Base-by-base conservation (phyloP, 805 yeast species). In the Metschnikowia orientalis region DNA sequence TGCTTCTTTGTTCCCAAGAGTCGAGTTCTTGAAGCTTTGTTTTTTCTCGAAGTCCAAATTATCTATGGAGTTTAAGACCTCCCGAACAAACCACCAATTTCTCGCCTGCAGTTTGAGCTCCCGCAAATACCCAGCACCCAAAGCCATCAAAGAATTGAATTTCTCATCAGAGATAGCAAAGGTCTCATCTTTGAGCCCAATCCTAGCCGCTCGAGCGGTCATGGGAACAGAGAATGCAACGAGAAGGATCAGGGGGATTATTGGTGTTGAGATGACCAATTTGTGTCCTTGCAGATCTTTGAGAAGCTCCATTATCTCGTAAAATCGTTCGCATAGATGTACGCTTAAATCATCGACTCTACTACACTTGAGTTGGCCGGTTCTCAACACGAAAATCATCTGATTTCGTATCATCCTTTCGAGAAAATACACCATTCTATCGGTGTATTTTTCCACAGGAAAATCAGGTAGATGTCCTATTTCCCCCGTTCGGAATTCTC, bases 51-150 rank as follows among this genome's bases (percentile, higher is more conserved):
- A 23, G 20, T 26, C 36, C 4, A 35, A 34, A 16, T 30, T 31
- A 18, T 25, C 29, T 9, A 45, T 34, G 2, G 39, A 36, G 10
- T 22, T 26, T 9, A 45, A 22, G 3, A 44, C 43, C 33, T 45
- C 44, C 6, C 33, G 27, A 5, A 45, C 41, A 24, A 45, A 44
- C 50, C 50, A 44, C 48, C 48, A 45, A 8, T 37, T 37, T 11
- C 30, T 29, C 6, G 42, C 31, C n/a, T 35, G 34, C n/a, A 15
- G 14, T 15, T 29, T 23, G 23, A 45, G 37, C 22, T 40, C 47
- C n/a, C 17, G 17, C 15, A 37, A 22, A 21, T 33, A 41, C 1
- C 24, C 35, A 3, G 37, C 25, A 12, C 30, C 31, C 2, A 44
- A 28, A 6, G 24, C 26, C 8, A 17, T 23, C 2, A 34, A 16